Percentiles rank a stretch among this genome's conserved stretches.
phyloP scores from a whole-genome alignment of 2,329 filamentous ascomycete species.

The Xylariaceae sp. region DNA sequence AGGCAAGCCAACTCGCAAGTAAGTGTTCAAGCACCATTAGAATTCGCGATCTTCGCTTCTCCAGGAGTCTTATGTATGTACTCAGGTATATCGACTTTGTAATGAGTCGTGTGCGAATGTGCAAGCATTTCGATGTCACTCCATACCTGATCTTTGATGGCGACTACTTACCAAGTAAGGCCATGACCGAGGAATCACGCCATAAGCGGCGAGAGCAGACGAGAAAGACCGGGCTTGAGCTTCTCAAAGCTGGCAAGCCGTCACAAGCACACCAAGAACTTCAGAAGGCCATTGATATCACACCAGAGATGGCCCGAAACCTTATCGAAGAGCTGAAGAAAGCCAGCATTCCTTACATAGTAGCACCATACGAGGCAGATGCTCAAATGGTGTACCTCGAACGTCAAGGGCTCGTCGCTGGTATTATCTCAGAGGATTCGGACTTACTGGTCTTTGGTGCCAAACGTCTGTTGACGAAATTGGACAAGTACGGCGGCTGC shows the following conservation, averaged over 20 bases:
- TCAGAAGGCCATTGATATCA: conserved; percentile 93
- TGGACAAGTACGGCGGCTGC: conserved; percentile 90
- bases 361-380: conserved; percentile 96
- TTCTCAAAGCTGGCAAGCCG: conserved; percentile 76
- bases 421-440: conserved; percentile 93
- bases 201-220: conserved; percentile 72
- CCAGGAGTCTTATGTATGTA: conserved; percentile 2
- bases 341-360: conserved; percentile 75
- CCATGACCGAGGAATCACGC: conserved; percentile 75
- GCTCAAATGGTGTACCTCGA: conserved; percentile 96
- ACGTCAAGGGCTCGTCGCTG: conserved; percentile 74
- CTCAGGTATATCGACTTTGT: conserved; percentile 82
- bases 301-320: conserved; percentile 88
- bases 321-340: conserved; percentile 90
- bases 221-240: conserved; percentile 69
- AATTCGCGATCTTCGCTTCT: too few species aligned
- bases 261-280: conserved; percentile 79
- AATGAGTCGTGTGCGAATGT: conserved; percentile 88
- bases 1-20: conserved; percentile 84
- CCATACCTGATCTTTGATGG: conserved; percentile 96
- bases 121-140: conserved; percentile 87
- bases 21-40: conserved; percentile 27
- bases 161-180: conserved; percentile 91
- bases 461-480: conserved; percentile 83
- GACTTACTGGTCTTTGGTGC: conserved; percentile 94